phyloP scores from a whole-genome alignment of 2,329 filamentous ascomycete species.

The Metarhizium brunneum region DNA sequence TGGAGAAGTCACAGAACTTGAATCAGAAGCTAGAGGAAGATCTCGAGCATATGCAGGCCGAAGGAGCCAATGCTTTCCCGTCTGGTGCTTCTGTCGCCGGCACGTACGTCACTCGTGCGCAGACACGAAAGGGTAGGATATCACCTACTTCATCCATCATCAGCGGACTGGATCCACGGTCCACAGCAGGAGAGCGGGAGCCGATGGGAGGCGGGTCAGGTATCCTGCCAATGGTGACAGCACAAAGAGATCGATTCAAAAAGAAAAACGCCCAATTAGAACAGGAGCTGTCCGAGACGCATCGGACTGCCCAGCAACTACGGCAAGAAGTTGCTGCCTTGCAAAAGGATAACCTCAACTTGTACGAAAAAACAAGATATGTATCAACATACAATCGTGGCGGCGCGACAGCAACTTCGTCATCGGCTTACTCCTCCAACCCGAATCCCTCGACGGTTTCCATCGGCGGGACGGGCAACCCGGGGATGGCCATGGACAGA shows the following conservation, averaged over 20 bases:
- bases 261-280: constrained; percentile 89
- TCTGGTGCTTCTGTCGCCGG: constrained; percentile 88
- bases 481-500: constrained; percentile 65
- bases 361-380: constrained; percentile 97
- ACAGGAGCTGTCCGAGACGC: constrained; percentile 75
- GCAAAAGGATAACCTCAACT: constrained; percentile 89
- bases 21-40: constrained; percentile 90
- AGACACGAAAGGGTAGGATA: constrained; percentile 57
- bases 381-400: constrained; percentile 84
- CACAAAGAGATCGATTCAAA: constrained; percentile 96
- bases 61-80: constrained; percentile 74
- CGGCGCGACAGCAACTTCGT: constrained; percentile 48
- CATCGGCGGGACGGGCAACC: constrained; percentile 43
- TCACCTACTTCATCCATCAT: constrained; percentile 98
- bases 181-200: constrained; percentile 40
- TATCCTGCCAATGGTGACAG: constrained; percentile 95
- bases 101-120: constrained; percentile 63
- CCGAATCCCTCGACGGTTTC: constrained; percentile 67
- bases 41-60: constrained; percentile 76
- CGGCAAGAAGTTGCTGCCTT: constrained; percentile 84
- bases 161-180: constrained; percentile 78
- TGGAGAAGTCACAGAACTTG: constrained; percentile 75
- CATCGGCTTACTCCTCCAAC: constrained; percentile 58
- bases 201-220: constrained; percentile 68
- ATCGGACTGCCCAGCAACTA: constrained; percentile 73